Percentiles rank a stretch among this genome's conserved stretches.
These are phyloP conservation scores for Phytomonas serpens DNA, from an alignment of 208 protist species.

Conservation along the genomic window DNA sequence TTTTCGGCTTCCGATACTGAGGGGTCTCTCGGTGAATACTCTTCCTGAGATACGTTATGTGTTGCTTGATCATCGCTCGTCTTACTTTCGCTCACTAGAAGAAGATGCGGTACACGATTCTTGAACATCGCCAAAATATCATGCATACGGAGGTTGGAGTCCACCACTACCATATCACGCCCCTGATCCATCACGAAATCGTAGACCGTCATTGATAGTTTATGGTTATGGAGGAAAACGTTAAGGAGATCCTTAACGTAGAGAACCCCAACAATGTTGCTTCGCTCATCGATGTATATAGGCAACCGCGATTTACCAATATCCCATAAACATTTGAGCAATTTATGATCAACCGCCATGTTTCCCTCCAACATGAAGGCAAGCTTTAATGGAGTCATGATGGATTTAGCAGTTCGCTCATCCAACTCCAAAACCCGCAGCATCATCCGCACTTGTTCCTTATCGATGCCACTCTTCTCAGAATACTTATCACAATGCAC, in stretches of 20 bases:
- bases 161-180: constrained; percentile 43
- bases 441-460: constrained; percentile 68
- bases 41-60: not conserved
- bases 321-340: constrained; percentile 55
- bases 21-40: not conserved
- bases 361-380: constrained; percentile 41
- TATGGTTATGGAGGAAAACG: constrained; percentile 22
- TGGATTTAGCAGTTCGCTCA: constrained; percentile 29
- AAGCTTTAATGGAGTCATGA: constrained; percentile 54
- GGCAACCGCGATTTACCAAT: constrained; percentile 68
- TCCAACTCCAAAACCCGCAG: constrained; percentile 63
- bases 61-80: not conserved
- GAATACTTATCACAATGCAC: constrained; percentile 74
- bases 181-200: constrained; percentile 46
- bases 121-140: constrained; percentile 56
- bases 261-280: constrained; percentile 56
- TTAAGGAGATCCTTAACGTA: constrained; percentile 69
- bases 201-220: constrained; percentile 33
- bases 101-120: constrained; percentile 34
- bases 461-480: constrained; percentile 50
- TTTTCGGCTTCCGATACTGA: not conserved
- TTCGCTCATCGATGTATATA: constrained; percentile 29
- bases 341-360: constrained; percentile 23
- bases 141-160: constrained; percentile 28
- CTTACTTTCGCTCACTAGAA: constrained; percentile 35